Base-by-base conservation (phyloP, 768 basidiomycete genomes). In the Suillus decipiens region DNA sequence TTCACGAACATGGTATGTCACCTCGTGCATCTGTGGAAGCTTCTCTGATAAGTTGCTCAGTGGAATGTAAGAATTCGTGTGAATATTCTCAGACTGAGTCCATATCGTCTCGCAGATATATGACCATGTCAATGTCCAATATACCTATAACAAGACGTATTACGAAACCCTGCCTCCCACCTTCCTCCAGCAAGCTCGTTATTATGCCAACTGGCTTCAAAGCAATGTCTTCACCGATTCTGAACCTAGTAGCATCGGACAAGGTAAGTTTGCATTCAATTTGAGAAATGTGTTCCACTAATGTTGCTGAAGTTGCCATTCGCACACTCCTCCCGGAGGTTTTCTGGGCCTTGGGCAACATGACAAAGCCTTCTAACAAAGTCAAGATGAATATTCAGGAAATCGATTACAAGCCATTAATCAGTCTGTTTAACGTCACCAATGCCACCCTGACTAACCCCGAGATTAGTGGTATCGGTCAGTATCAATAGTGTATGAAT, bases 351-450 rank as follows among this genome's bases (percentile, higher is more conserved):
- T 81, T 95, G 64, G 85, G 90, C 68, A 87, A 86, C 70, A 89
- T 96, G 78, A 85, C 89, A 17, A 86, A 86, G 77, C 82, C 87
- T 65, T 82, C 80, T 65, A 89, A 92, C 76, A 88, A 88, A 37
- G 83, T 95, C 61, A 89, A 92, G 72, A 80, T 95, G 73, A 82
- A 88, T 70, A 76, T 93, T 68, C 82, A 90, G 64, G 85, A 89
- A 76, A 85, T 89, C 8, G 90, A 92, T 65, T 95, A 95, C 80
- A 93, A 95, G 76, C 88, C 93, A 12, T 92, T 95, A 81, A 88
- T 95, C 70, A 92, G 90, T 39, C 77, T 95, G 72, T 90, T 96
- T 82, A 85, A 86, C 66, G 85, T 90, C 72, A 88, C 90, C 19
- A 90, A 89, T 59, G 79, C 88, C 62, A 74, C 80, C 43, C 74